Conservation (phyloP, 768 basidiomycete species). For the Suillus plorans region DNA sequence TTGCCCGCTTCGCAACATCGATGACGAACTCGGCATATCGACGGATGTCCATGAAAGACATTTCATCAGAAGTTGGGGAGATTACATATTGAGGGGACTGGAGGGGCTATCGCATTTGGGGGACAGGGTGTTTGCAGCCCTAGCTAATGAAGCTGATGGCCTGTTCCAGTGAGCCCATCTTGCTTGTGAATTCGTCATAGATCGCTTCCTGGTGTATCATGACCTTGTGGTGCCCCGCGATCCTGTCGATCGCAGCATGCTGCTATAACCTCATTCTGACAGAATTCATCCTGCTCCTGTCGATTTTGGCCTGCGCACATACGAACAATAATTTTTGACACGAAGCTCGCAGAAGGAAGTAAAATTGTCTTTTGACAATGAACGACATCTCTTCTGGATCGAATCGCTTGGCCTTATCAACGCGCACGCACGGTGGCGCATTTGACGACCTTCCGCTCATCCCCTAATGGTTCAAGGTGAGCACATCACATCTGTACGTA, state of each 20-base stretch:
- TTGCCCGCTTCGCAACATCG: slow-evolving; percentile 10
- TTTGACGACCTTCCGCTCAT: not conserved
- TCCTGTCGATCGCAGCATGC: not conserved
- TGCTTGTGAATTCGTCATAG: slow-evolving; percentile 4
- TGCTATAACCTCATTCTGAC: not conserved
- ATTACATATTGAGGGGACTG: not conserved
- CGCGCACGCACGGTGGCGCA: too few species aligned
- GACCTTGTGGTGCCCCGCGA: not conserved
- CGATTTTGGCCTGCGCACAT: not conserved
- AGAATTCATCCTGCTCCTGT: not conserved
- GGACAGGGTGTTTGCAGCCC: not conserved
- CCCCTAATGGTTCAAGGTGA: not conserved
- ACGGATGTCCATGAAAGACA: not conserved
- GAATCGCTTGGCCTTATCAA: not conserved
- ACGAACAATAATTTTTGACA: not conserved
- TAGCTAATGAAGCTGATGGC: not conserved
- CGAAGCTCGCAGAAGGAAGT: not conserved
- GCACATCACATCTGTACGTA: not conserved
- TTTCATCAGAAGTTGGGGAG: not conserved
- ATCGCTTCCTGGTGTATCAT: not conserved
- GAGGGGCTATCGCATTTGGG: not conserved
- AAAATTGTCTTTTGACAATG: not conserved
- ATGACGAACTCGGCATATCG: not conserved
- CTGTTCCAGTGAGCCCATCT: not conserved
- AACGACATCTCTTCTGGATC: slow-evolving; percentile 9